Evolutionary conservation across 441 rosid genomes (phyloP).

Genomic region (Arabidopsis hybrid): DNA sequence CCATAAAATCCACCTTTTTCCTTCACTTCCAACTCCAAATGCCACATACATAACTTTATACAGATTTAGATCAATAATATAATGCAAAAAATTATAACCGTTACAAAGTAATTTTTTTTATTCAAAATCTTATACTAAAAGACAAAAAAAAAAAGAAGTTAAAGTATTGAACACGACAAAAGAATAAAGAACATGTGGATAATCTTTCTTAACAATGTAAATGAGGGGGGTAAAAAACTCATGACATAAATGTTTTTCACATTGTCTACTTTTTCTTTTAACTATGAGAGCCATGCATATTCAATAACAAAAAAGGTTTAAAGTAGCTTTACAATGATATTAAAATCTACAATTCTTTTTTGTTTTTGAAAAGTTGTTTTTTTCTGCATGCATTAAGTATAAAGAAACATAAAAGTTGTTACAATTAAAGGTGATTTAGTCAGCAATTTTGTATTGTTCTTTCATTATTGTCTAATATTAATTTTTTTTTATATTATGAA

Average conservation of each 20-base stretch:
- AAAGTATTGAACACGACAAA: background rate
- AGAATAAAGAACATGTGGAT: background rate
- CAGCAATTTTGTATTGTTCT: slow-evolving; percentile 12
- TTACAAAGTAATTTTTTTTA: background rate
- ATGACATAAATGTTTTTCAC: background rate
- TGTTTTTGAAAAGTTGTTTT: background rate
- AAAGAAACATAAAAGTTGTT: background rate
- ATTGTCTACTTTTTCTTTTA: background rate
- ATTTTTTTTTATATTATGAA: too few species aligned
- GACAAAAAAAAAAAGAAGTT: background rate
- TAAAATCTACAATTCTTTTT: background rate
- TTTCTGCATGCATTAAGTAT: slow-evolving; percentile 3
- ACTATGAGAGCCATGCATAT: background rate
- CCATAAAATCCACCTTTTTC: background rate
- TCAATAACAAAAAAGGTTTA: background rate
- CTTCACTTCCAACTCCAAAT: background rate
- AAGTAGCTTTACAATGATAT: background rate
- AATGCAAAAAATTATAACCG: background rate
- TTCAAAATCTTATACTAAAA: background rate
- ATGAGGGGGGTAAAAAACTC: background rate
- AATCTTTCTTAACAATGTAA: background rate
- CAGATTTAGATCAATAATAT: background rate
- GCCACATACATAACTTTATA: background rate
- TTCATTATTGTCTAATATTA: background rate
- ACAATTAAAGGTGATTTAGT: slow-evolving; percentile 4